Base-by-base conservation (phyloP, 108 stramenopile species). In the Pseudonitzschia delicatissima region DNA sequence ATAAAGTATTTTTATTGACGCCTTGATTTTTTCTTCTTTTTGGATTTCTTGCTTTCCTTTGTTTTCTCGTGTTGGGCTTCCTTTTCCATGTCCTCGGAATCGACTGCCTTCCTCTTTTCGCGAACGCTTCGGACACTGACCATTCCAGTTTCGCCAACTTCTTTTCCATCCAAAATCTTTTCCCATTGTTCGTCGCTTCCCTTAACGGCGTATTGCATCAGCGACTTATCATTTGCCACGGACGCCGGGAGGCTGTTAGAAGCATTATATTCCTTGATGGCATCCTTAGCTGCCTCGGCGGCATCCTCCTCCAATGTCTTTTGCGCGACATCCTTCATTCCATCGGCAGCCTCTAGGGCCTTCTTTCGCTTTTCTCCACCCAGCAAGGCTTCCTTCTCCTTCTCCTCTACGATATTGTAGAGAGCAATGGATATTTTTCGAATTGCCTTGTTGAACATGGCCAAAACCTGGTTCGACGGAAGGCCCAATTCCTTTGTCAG, bases 381-480 rank as follows among this genome's bases (percentile, higher is more conserved):
- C 39, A 92, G 62, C 21, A 92, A 52, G 9, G 40, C 72, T 45
- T 68, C 82, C 62, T 84, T 77, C 62, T 92, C 94, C 64, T 88
- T 78, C 27, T 77, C 88, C 66, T 90, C 90, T 12, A 93, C 77
- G 64, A 94, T 65, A 27, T 61, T 66, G 64, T 93, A 79, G 35
- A 97, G 73, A 8, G 89, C 79, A 60, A 94, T 69, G 8, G 87
- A 87, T 48, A 96, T 71, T 74, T 98, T 98, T 39, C 93, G 81
- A 9, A 98, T 73, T 6, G 92, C 88, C 77, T 98, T 98, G 77
- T 98, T 98, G 77, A 97, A 98, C 87, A 97, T 93, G 49, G 98
- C 98, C 34, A 98, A 57, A 5, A 96, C 83, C 70, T 97, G 95
- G 47, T 91, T 92, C 20, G 81, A 67, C 9, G 98, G 98, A 57